phyloP scores from a whole-genome alignment of 2,329 filamentous ascomycete species.

The Thermothelomyces thermophilus region DNA sequence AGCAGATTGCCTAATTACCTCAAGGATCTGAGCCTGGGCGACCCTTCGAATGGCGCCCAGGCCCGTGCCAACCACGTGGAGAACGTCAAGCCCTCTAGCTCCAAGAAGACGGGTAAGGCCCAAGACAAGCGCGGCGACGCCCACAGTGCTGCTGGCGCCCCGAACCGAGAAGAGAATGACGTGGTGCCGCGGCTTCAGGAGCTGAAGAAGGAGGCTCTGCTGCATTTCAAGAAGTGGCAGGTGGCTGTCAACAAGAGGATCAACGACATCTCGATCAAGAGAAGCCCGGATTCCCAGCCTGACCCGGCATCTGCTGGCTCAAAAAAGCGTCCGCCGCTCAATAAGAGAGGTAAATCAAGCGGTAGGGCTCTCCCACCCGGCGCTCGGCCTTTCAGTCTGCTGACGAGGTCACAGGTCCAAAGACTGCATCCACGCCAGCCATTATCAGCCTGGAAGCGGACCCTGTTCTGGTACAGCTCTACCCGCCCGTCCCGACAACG shows the following conservation, averaged over 20 bases:
- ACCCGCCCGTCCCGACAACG: slow-evolving; percentile 53
- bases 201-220: slow-evolving; percentile 61
- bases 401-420: slow-evolving; percentile 27
- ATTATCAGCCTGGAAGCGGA: slow-evolving; percentile 41
- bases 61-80: slow-evolving; percentile 15
- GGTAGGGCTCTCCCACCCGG: slow-evolving; percentile 9
- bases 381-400: slow-evolving; percentile 5
- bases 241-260: slow-evolving; percentile 62
- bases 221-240: slow-evolving; percentile 77
- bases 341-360: slow-evolving; percentile 21
- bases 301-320: slow-evolving; percentile 18
- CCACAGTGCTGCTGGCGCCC: neutral
- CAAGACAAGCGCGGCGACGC: slow-evolving; percentile 9
- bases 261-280: slow-evolving; percentile 56
- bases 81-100: slow-evolving; percentile 18
- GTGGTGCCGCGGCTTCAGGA: slow-evolving; percentile 39
- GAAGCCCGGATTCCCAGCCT: slow-evolving; percentile 31
- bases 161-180: slow-evolving; percentile 30
- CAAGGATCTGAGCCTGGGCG: slow-evolving; percentile 21
- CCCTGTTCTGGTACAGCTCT: slow-evolving; percentile 42
- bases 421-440: slow-evolving; percentile 21
- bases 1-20: slow-evolving; percentile 31
- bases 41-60: slow-evolving; percentile 7
- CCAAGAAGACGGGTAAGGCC: slow-evolving; percentile 17
- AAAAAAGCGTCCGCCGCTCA: slow-evolving; percentile 12